Base-by-base conservation (phyloP, 2,329 filamentous ascomycete species). In the Epichloe gansuensis region DNA sequence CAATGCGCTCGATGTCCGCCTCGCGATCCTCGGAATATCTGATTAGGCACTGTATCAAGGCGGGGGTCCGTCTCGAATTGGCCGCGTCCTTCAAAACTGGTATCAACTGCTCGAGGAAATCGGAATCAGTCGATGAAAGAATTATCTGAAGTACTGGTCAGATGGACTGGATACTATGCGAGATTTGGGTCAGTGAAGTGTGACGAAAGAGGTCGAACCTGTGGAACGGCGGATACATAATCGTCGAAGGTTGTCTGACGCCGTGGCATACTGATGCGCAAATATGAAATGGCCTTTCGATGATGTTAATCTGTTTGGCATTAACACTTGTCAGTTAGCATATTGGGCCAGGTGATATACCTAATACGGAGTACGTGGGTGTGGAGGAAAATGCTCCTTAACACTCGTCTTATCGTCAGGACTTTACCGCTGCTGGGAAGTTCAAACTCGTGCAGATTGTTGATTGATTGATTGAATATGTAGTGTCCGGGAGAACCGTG, bases 51-150 rank as follows among this genome's bases (percentile, higher is more conserved):
- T 91, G 85, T 48, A 90, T 81, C 42, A 98, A 77, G 54, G 83
- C 81, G 41, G 76, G 76, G 6, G 84, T 85, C 62, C 87, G 78
- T 64, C 87, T 85, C 52, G 87, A 83, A 61, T 82, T 76, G 56
- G 88, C 82, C 59, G 88, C 90, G 77, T 96, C 91, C 73, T 90
- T 93, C 57, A 98, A 83, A 2, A 94, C 87, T 9, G 91, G 91
- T 47, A 97, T 95, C 49, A 98, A 74, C 65, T 96, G 91, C 66
- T 97, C 93, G 57, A 98, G 82, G 64, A 96, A 97, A 62, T 98
- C 93, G 48, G 85, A 80, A 63, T 97, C 91, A 23, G 91, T 90
- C 12, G 90, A 86, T 2, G 91, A 90, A 61, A 95, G 82, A 56
- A 96, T 91, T 60, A 97, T 94, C 89, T 98, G 45, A 25, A 13